These are phyloP conservation scores for Eragrostis tef DNA, from an alignment of 202 grass and related monocot genomes.

Conservation along the genomic window DNA sequence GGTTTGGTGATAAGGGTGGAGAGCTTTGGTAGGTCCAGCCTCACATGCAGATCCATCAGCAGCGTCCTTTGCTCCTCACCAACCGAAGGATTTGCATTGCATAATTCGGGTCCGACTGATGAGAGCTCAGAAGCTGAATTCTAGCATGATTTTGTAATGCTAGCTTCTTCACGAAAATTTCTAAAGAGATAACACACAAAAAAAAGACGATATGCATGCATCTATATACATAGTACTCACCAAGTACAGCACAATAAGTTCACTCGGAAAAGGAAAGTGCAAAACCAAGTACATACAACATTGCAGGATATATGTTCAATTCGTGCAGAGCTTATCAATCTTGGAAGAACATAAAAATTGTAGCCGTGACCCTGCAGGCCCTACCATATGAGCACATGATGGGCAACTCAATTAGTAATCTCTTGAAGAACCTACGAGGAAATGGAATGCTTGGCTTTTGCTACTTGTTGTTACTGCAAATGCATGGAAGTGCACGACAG, in stretches of 20 bases:
- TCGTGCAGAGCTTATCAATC: neutral
- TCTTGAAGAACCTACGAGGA: slow-evolving; percentile 50
- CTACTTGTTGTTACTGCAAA: neutral
- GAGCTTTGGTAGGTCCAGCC: slow-evolving; percentile 23
- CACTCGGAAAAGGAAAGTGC: neutral
- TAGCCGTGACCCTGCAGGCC: neutral
- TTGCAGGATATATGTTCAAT: neutral
- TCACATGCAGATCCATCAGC: slow-evolving; percentile 46
- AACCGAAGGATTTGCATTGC: slow-evolving; percentile 22
- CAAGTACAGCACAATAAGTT: neutral
- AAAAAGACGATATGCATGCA: neutral
- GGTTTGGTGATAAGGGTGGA: slow-evolving; percentile 32
- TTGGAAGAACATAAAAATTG: neutral
- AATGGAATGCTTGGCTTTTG: slow-evolving; percentile 53
- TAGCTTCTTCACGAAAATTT: neutral
- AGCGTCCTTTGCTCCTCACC: slow-evolving; percentile 38
- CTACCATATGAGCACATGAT: slow-evolving; percentile 50
- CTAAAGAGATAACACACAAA: neutral
- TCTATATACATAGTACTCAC: too few species aligned
- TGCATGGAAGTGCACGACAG: slow-evolving; percentile 28
- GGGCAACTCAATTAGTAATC: slow-evolving; percentile 33
- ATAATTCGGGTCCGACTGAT: slow-evolving; percentile 7
- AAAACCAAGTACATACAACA: slow-evolving; percentile 10
- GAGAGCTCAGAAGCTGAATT: neutral
- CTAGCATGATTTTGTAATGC: slow-evolving; percentile 15